Base-by-base conservation (phyloP, 2,329 filamentous ascomycete genomes). In the Drechslerella coelobrocha region DNA sequence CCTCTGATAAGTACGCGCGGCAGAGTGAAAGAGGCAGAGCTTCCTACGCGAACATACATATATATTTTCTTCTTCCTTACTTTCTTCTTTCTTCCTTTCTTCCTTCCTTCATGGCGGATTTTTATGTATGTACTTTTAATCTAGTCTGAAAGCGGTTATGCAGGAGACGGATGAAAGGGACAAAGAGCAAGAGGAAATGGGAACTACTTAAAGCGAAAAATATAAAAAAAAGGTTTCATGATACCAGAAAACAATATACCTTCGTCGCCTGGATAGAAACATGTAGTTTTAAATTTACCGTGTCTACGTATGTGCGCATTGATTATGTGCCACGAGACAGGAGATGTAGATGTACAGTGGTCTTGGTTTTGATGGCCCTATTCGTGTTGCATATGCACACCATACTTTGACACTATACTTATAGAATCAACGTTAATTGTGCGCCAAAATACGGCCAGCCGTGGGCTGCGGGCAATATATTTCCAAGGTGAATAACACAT, bases 61-160 rank as follows among this genome's bases (percentile, higher is more conserved):
- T 51, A 27, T 45, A 21, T 39, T 39, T 39, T 19, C 31, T 57
- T 53, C 43, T 68, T 43, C 53, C 12, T 3, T 53, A 27, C 27
- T 39, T 8, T 54, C 29, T 50, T 29, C 17, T 21, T 48, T 26
- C 27, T 53, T 24, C 10, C 24, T 48, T 50, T 5, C 5, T 45
- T 52, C 29, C 43, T 52, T 61, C 59, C 50, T 43, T 48, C 45
- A 37, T 57, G 17, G 8, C 27, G 6, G 27, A 50, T 61, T 50
- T 19, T 23, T 48, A 12, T 71, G 54, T 71, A 71, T 71, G 52
- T 71, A 71, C 63, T 63, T 68, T 71, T 71, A 71, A 71, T 71
- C 12, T 29, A 51, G 21, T 2, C 7, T 14, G 10, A 45, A 45
- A 45, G 19, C 17, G 17, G 41, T 17, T 10, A 31, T 12, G 29